A percentile compares a stretch with the other conserved stretches of the same genome.
Conservation (phyloP, 352 stramenopile genomes). For the Phytopythium boreale region DNA sequence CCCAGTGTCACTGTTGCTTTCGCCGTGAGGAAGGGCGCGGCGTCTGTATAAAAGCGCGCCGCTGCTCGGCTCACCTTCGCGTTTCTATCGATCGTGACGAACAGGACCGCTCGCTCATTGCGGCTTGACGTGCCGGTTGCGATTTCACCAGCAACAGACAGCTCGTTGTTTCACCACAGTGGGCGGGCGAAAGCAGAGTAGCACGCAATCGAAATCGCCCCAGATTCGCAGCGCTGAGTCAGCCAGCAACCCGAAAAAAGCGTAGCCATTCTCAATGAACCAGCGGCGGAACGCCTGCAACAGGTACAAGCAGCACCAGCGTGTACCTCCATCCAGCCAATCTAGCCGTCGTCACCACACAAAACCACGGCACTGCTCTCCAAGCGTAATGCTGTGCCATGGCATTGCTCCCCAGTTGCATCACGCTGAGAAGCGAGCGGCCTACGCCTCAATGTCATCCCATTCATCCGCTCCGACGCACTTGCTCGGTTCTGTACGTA, state of each 20-base stretch:
- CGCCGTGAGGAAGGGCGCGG: too few relatives aligned
- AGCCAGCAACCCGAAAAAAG: neutral
- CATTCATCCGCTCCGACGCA: neutral
- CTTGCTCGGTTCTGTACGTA: too few relatives aligned
- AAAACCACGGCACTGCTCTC: too few relatives aligned
- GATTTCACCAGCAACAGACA: neutral
- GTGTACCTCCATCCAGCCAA: too few relatives aligned
- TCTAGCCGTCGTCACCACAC: too few relatives aligned
- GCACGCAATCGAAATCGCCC: neutral
- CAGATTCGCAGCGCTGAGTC: neutral
- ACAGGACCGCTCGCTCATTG: neutral
- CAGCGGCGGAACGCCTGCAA: neutral
- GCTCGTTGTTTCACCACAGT: too few relatives aligned
- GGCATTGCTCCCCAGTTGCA: neutral
- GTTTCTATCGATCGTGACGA: constrained; percentile 1
- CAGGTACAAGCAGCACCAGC: neutral
- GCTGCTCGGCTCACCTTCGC: neutral
- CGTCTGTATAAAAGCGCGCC: constrained; percentile 2
- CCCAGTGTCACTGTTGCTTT: too few relatives aligned
- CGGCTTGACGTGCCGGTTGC: neutral
- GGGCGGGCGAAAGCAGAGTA: neutral
- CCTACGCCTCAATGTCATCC: neutral
- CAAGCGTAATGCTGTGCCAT: too few relatives aligned
- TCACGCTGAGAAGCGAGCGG: neutral
- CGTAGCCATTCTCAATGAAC: neutral